Evolutionary conservation across 2,329 filamentous ascomycete genomes (phyloP).

Genomic region (Neurospora sp.): DNA sequence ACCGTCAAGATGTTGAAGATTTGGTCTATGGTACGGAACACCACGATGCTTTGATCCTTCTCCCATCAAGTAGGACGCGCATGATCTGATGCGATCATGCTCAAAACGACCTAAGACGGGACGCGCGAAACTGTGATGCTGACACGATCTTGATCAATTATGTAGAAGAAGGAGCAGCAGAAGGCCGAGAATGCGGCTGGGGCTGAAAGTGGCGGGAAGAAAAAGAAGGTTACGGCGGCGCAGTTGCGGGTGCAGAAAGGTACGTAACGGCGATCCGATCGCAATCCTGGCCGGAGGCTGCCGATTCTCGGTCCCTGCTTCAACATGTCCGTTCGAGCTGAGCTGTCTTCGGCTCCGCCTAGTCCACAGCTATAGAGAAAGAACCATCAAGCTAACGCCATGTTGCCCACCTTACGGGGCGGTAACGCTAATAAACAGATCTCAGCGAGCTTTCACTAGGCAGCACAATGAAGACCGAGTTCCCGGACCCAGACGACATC

Average conservation of each 20-base stretch:
- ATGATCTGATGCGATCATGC: background rate
- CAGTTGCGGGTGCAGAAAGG: conserved; percentile 95
- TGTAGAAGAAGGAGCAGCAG: conserved; percentile 90
- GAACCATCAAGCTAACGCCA: conserved; percentile 2
- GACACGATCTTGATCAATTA: conserved; percentile 22
- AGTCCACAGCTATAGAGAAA: background rate
- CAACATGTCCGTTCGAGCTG: background rate
- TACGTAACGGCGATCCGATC: conserved; percentile 28
- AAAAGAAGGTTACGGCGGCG: conserved; percentile 97
- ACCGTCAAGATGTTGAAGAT: conserved; percentile 85
- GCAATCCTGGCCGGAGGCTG: background rate
- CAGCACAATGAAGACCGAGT: conserved; percentile 70
- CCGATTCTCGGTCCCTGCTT: background rate
- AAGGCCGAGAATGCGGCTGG: conserved; percentile 78
- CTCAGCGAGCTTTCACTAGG: conserved; percentile 72
- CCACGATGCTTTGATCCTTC: background rate
- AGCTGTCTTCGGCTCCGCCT: background rate
- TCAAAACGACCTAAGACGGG: background rate
- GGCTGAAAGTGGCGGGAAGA: conserved; percentile 60
- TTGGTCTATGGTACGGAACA: conserved; percentile 78
- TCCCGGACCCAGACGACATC: conserved; percentile 76
- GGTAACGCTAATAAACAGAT: conserved; percentile 38
- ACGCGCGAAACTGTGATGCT: background rate
- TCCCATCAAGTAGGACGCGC: background rate
- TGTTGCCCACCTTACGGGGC: background rate